These are phyloP conservation scores for Wickerhamiella dianesei DNA, from an alignment of 805 yeast species.

Conservation along the genomic window DNA sequence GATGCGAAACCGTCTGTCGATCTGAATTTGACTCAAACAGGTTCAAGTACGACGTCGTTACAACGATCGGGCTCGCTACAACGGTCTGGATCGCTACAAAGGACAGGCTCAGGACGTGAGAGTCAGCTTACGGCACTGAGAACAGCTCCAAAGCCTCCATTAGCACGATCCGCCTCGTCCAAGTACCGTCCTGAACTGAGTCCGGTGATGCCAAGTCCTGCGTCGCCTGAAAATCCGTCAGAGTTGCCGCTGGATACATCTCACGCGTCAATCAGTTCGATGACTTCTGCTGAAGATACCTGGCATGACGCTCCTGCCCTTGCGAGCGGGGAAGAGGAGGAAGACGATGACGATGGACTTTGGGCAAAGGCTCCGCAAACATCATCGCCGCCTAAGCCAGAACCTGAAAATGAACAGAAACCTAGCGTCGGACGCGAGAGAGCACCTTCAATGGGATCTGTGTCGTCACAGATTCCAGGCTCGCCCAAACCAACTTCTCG, in stretches of 20 bases:
- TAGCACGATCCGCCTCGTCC: conserved; percentile 19
- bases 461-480: conserved; percentile 3
- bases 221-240: neutral
- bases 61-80: neutral
- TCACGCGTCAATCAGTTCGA: neutral
- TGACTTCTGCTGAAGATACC: conserved; percentile 2
- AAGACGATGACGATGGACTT: conserved; percentile 38
- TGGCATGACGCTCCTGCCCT: conserved; percentile 62
- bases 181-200: conserved; percentile 20
- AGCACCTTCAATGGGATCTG: neutral
- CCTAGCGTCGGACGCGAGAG: neutral
- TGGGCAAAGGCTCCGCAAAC: conserved; percentile 37
- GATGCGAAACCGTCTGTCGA: neutral
- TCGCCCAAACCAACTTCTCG: conserved; percentile 6
- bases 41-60: too few species aligned
- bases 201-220: conserved; percentile 10
- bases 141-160: conserved; percentile 34
- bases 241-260: neutral
- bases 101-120: neutral
- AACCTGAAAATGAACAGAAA: neutral
- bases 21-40: too few species aligned
- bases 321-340: conserved; percentile 20
- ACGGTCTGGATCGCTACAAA: neutral
- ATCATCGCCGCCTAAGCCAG: neutral
- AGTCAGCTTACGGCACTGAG: conserved; percentile 48